These are phyloP conservation scores for Cyclostephanos invisitatus DNA, from an alignment of 108 stramenopile genomes.

Conservation along the genomic window DNA sequence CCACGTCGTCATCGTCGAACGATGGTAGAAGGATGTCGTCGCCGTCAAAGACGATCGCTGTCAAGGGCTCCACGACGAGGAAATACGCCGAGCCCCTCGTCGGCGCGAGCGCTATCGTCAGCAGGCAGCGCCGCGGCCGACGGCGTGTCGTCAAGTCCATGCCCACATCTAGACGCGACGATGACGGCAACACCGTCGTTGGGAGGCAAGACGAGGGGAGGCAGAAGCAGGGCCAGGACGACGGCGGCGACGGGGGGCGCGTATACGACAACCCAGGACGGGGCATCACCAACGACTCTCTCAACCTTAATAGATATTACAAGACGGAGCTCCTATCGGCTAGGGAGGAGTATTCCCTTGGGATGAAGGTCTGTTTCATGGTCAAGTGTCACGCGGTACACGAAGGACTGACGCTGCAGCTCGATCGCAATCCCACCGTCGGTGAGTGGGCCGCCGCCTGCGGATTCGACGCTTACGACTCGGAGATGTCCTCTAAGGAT, in stretches of 20 bases:
- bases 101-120: constrained; percentile 37
- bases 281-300: constrained; percentile 10
- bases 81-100: constrained; percentile 25
- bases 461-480: constrained; percentile 52
- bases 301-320: constrained; percentile 73
- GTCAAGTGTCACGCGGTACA: constrained; percentile 77
- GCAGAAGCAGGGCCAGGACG: neutral
- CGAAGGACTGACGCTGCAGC: constrained; percentile 58
- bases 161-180: constrained; percentile 38
- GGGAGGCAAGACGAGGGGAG: neutral
- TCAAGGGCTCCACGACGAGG: constrained; percentile 13
- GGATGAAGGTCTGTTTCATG: constrained; percentile 77
- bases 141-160: constrained; percentile 28
- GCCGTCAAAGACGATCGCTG: neutral
- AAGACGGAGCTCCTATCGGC: constrained; percentile 68
- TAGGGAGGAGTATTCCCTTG: constrained; percentile 77
- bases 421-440: constrained; percentile 65
- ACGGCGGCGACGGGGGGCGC: neutral
- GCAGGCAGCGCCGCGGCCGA: constrained; percentile 21
- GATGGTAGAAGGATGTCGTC: neutral
- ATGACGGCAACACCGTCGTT: constrained; percentile 19
- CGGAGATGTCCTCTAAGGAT: constrained; percentile 33
- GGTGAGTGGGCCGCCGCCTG: constrained; percentile 85
- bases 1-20: neutral
- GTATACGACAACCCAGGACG: constrained; percentile 1